Conservation (phyloP, 805 yeast genomes). For the Pichia phayaonensis region DNA sequence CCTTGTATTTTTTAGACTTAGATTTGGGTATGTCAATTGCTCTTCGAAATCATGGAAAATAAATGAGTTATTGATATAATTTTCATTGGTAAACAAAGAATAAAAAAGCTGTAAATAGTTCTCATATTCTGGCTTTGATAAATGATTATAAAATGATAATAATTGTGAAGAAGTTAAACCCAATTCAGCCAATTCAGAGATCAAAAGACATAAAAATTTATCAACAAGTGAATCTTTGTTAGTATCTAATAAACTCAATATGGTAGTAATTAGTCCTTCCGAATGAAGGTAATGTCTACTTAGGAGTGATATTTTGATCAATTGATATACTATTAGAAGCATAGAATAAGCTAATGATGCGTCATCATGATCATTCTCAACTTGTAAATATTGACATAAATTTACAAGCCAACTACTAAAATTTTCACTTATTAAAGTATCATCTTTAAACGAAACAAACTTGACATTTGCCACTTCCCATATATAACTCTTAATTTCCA, state of each 20-base stretch:
- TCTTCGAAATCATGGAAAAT: not conserved
- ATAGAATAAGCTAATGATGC: not conserved
- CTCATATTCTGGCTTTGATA: not conserved
- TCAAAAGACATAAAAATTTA: not conserved
- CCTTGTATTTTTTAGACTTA: constrained; percentile 9
- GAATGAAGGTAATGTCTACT: constrained; percentile 17
- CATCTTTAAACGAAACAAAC: not conserved
- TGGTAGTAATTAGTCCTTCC: constrained; percentile 3
- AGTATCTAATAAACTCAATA: constrained; percentile 5
- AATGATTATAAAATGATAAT: not conserved
- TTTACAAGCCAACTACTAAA: not conserved
- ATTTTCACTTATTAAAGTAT: not conserved
- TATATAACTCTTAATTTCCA: not conserved
- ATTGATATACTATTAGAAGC: constrained; percentile 11
- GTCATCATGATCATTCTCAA: not conserved
- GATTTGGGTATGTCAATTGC: constrained; percentile 7
- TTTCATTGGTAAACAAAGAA: not conserved
- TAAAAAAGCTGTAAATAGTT: not conserved
- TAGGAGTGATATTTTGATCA: constrained; percentile 15
- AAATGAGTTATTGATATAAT: not conserved
- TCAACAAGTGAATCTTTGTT: not conserved
- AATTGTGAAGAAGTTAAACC: constrained; percentile 12
- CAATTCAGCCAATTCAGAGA: constrained; percentile 11
- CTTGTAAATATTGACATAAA: not conserved
- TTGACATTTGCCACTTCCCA: not conserved